Conservation (phyloP, 1,284 basidiomycete genomes). For the Ganoderma leucocontextum region DNA sequence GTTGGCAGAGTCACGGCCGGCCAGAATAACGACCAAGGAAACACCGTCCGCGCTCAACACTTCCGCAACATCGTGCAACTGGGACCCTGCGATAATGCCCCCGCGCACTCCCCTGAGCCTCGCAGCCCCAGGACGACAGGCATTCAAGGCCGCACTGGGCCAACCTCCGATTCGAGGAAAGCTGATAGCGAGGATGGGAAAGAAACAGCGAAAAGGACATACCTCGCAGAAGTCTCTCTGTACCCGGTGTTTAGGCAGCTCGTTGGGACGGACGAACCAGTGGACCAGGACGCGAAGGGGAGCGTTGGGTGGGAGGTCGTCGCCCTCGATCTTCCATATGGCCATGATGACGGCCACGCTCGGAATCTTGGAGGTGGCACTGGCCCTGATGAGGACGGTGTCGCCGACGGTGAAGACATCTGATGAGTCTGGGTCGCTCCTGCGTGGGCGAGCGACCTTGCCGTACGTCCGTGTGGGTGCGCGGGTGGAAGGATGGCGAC, state of each 20-base stretch:
- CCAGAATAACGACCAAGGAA: too few species aligned
- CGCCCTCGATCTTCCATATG: constrained; percentile 63
- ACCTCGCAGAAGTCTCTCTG: constrained; percentile 66
- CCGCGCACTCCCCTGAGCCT: constrained; percentile 24
- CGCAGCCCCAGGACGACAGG: constrained; percentile 20
- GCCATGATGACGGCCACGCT: constrained; percentile 72
- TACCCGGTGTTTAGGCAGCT: constrained; percentile 64
- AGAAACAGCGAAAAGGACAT: constrained; percentile 28
- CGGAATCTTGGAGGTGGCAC: constrained; percentile 48
- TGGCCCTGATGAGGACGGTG: constrained; percentile 68
- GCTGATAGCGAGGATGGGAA: neutral
- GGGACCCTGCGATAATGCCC: too few species aligned
- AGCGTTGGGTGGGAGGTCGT: constrained; percentile 39
- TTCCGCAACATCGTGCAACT: too few species aligned
- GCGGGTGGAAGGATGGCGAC: neutral
- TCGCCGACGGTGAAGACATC: constrained; percentile 63
- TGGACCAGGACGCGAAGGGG: constrained; percentile 65
- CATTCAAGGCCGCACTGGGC: too few species aligned
- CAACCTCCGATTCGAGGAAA: too few species aligned
- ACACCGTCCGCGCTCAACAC: too few species aligned
- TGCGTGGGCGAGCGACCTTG: constrained; percentile 20
- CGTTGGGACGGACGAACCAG: constrained; percentile 73
- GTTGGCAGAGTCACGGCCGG: too few species aligned
- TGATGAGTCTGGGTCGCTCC: constrained; percentile 6
- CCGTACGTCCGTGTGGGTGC: constrained; percentile 31